Evolutionary conservation across 768 basidiomycete genomes (phyloP), one percentile per base, ranked within the genome.

Genomic region (Tylopilus balloui): DNA sequence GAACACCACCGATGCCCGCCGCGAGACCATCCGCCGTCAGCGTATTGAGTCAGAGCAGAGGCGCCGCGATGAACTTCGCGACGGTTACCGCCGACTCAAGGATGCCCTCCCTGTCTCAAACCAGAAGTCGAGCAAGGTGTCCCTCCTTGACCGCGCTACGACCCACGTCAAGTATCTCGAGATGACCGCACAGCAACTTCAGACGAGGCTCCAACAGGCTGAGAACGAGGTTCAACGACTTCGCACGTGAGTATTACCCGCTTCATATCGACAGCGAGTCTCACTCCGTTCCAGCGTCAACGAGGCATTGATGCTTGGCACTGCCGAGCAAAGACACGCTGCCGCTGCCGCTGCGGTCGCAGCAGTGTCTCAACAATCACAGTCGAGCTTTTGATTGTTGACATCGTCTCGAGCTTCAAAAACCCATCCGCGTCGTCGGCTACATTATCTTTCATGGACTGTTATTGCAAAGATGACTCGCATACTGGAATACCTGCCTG

Each of bases 31-130:
- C 61, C 88, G 90, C 66, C 83, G 83, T 65, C 89, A 92, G 74
- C 88, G 90, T 71, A 92, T 92, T 73, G 90, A 92, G 76, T 91
- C 89, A 21, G 90, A 92, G 75, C 88, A 94, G 76, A 77, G 91
- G 57, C 80, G 92, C 58, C 82, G 92, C 32, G 91, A 94, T 61
- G 92, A 95, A 71, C 87, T 95, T 65, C 78, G 92, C 48, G 92
- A 95, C 49, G 92, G 90, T 52, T 95, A 94, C 71, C 81, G 84
- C 59, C 80, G 86, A 50, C 83, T 95, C 73, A 92, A 91, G 80
- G 87, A 91, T 61, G 86, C 84, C 48, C 83, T 95, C 59, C 92
- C 92, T 24, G 77, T 84, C 51, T 88, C 86, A 40, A 92, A 91
- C 74, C 90, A 93, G 78, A 90, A 92, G 77, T 84, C 88, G 10